phyloP scores from a whole-genome alignment of 169 alveolate species.

The Ichthyophthirius multifiliis region DNA sequence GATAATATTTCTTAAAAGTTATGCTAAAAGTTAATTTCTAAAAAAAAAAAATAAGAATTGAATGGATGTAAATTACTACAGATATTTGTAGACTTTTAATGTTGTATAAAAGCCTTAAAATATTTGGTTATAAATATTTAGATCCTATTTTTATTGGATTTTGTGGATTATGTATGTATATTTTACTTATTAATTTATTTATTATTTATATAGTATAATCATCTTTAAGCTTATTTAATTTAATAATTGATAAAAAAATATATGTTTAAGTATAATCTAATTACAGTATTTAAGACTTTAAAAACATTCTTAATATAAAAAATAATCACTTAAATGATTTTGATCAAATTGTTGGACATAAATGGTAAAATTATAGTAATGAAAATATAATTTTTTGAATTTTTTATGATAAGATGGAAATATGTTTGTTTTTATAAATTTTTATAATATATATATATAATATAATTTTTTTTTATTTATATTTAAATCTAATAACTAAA shows the following conservation, averaged over 20 bases:
- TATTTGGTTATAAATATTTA: neutral
- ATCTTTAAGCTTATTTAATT: neutral
- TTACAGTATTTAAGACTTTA: neutral
- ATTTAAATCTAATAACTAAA: no score
- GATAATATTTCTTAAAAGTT: neutral
- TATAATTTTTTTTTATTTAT: no score
- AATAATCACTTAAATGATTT: neutral
- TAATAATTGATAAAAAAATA: conserved; percentile 4
- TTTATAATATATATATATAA: no score
- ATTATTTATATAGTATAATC: neutral
- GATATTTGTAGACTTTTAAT: neutral
- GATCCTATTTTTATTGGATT: neutral
- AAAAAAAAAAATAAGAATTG: conserved; percentile 13
- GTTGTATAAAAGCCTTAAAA: neutral
- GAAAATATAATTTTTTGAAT: no score
- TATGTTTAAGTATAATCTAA: neutral
- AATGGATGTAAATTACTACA: neutral
- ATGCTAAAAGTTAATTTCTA: neutral
- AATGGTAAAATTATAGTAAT: neutral
- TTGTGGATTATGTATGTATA: neutral
- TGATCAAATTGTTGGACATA: neutral
- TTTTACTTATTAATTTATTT: neutral
- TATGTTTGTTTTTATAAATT: no score
- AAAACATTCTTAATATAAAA: neutral
- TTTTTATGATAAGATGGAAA: no score